These are phyloP conservation scores for Stephania cephalantha DNA, from an alignment of 164 flowering plant species.

Conservation along the genomic window DNA sequence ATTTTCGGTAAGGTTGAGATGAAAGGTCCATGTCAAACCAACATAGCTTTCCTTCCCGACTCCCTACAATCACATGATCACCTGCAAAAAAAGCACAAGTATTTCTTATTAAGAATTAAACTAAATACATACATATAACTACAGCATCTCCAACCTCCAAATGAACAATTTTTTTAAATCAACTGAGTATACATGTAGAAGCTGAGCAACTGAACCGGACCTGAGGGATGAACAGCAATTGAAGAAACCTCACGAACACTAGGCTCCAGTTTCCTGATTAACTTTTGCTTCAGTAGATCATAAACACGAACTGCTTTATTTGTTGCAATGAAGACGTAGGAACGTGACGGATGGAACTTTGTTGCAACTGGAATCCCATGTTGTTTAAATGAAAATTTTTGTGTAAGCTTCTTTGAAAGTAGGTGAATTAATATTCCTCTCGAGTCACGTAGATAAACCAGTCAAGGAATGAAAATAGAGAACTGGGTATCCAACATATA, in stretches of 20 bases:
- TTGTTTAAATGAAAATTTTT: constrained; percentile 65
- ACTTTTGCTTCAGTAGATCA: constrained; percentile 65
- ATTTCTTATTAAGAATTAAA: not conserved
- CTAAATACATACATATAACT: not conserved
- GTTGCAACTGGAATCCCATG: constrained; percentile 87
- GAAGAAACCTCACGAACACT: constrained; percentile 86
- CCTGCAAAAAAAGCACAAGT: constrained; percentile 43
- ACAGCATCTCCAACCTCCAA: not conserved
- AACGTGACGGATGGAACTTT: constrained; percentile 78
- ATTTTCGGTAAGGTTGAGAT: constrained; percentile 65
- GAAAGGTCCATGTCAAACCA: constrained; percentile 99
- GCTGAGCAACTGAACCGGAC: constrained; percentile 25
- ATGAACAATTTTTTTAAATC: not conserved
- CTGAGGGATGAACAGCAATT: constrained; percentile 90
- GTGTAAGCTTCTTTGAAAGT: constrained; percentile 68
- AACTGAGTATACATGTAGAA: not conserved
- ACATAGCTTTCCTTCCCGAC: constrained; percentile 90
- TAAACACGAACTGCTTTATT: constrained; percentile 84
- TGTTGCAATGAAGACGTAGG: constrained; percentile 67
- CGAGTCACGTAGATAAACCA: constrained; percentile 56
- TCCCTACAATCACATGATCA: constrained; percentile 92
- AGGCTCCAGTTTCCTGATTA: constrained; percentile 79
- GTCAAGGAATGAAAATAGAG: constrained; percentile 44
- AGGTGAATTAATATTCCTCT: constrained; percentile 79
- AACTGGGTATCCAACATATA: not conserved